Conservation (phyloP, 805 yeast genomes). For the Kazachstania psychrophila region DNA sequence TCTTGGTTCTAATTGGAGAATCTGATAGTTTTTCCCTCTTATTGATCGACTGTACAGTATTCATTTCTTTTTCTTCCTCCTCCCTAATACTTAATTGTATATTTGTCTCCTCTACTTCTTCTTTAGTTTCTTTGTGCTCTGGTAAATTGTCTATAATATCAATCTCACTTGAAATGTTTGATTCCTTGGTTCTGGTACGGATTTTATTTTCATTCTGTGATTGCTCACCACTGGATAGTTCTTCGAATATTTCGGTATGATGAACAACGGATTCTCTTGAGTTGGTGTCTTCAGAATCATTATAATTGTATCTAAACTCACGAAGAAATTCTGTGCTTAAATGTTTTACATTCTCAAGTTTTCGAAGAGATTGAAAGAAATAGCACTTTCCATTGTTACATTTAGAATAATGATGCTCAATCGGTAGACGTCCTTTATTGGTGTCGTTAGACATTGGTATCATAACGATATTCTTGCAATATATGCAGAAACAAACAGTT, state of each 20-base stretch:
- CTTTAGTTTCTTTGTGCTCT: too few species aligned
- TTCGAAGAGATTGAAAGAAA: conserved; percentile 17
- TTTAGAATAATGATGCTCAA: conserved; percentile 36
- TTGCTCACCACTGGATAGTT: background rate
- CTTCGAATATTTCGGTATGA: background rate
- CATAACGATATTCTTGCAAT: conserved; percentile 41
- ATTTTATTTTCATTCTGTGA: background rate
- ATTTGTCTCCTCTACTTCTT: too few species aligned
- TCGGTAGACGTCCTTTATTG: conserved; percentile 25
- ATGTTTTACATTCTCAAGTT: background rate
- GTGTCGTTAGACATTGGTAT: background rate
- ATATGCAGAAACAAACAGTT: conserved; percentile 49
- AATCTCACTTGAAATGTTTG: background rate
- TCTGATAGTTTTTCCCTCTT: too few species aligned
- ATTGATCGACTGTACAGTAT: too few species aligned
- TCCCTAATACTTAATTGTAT: too few species aligned
- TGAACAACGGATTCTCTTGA: conserved; percentile 2
- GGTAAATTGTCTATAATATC: background rate
- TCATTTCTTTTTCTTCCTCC: too few species aligned
- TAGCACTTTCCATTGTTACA: conserved; percentile 18
- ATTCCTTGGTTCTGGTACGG: background rate
- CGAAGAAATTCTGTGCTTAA: too few species aligned
- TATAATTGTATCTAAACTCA: background rate
- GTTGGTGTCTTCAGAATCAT: background rate
- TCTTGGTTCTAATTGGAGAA: background rate